A percentile compares a stretch with the other conserved stretches of the same genome.
phyloP scores from a whole-genome alignment of 1,284 basidiomycete species.

The Ceratobasidium sp. region DNA sequence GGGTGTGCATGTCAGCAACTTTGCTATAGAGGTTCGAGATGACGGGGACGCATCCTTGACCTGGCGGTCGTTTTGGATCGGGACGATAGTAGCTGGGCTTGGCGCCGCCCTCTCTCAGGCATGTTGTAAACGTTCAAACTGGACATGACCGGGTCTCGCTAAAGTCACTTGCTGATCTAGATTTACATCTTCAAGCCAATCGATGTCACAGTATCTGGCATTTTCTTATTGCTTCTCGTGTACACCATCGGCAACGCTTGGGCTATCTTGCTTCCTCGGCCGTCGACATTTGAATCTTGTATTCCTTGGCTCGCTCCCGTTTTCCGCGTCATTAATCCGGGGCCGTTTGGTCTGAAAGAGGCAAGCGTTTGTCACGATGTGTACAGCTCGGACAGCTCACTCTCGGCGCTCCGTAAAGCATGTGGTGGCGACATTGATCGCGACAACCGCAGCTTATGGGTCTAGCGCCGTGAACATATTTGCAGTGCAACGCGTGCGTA shows the following conservation, averaged over 20 bases:
- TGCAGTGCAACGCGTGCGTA: slow-evolving; percentile 69
- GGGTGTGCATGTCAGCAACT: slow-evolving; percentile 71
- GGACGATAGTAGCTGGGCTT: slow-evolving; percentile 69
- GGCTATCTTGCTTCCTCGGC: slow-evolving; percentile 60
- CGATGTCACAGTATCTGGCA: slow-evolving; percentile 65
- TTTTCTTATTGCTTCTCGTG: slow-evolving; percentile 73
- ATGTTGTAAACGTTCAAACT: slow-evolving; percentile 46
- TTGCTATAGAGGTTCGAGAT: slow-evolving; percentile 71
- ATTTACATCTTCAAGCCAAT: slow-evolving; percentile 75
- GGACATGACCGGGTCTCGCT: slow-evolving; percentile 49
- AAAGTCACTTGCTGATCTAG: slow-evolving; percentile 54
- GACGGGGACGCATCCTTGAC: slow-evolving; percentile 72
- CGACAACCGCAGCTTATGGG: slow-evolving; percentile 68
- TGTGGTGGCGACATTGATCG: slow-evolving; percentile 71
- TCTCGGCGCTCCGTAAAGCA: slow-evolving; percentile 61
- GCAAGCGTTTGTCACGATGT: slow-evolving; percentile 54
- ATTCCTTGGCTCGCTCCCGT: slow-evolving; percentile 60
- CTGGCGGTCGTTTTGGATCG: slow-evolving; percentile 69
- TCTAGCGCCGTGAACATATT: slow-evolving; percentile 70
- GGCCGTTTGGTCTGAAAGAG: slow-evolving; percentile 71
- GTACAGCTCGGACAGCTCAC: background rate
- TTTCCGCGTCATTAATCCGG: slow-evolving; percentile 70
- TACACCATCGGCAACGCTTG: slow-evolving; percentile 68
- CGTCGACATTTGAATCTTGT: slow-evolving; percentile 60
- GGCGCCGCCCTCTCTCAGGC: slow-evolving; percentile 67